Base-by-base conservation (phyloP, 495 filamentous ascomycete species). In the Neurospora hispaniola region DNA sequence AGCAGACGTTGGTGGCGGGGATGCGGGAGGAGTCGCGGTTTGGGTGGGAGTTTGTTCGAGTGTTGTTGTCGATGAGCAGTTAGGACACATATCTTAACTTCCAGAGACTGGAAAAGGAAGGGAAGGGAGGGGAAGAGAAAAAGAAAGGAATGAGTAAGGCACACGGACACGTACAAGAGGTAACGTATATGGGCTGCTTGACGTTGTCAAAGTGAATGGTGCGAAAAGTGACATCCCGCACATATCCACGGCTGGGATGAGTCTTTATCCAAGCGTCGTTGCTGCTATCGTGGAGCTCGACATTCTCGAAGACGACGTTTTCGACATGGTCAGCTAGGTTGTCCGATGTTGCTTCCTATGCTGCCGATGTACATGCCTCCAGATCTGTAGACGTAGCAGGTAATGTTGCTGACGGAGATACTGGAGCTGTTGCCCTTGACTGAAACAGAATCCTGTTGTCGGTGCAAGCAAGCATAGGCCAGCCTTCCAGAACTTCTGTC, bases 381-480 rank as follows among this genome's bases (percentile, higher is more conserved):
- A 1, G 82, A 83, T 73, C n/a, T n/a, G n/a, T n/a, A n/a, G n/a
- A 82, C 80, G 75, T 82, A 78, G 78, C 82, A 84, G 71, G 79
- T 79, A 31, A 84, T 77, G 75, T 84, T 84, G 46, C 70, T 73
- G 31, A 81, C 80, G 40, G 80, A 72, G 66, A 84, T 74, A 73
- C 90, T 89, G 72, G 87, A 84, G 70, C 88, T 88, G 76, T 90
- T 87, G 68, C 88, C 89, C 18, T 87, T 88, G 74, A 91, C 83
- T 9, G 89, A 79, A 54, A 91, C 81, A 40, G 89, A 90, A 78
- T 91, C 89, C 86, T 59, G 40, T 41, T 41, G 39, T 9, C 39
- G 39, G 39, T 8, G 9, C 35, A 40, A 40, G 39, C 39, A 40
- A 40, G 39, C 39, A 10, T 40, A 40, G 2, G 9, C 9, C 39